These are phyloP conservation scores for Phytophthora nicotianae DNA, from an alignment of 352 stramenopile species.

Conservation along the genomic window DNA sequence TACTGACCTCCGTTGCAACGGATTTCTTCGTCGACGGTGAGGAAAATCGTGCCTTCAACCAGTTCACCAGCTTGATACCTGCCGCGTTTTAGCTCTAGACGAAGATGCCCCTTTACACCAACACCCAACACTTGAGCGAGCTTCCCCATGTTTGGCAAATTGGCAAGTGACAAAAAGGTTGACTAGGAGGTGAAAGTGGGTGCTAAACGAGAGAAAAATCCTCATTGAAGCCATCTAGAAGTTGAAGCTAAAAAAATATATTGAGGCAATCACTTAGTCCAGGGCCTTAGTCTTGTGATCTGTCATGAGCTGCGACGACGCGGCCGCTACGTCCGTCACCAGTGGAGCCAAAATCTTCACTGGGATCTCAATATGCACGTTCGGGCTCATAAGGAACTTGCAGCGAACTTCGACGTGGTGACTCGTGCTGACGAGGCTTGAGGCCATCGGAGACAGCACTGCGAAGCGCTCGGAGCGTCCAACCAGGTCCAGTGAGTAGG, in stretches of 20 bases:
- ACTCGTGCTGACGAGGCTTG: constrained; percentile 18
- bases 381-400: constrained; percentile 33
- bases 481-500: constrained; percentile 26
- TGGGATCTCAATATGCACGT: constrained; percentile 32
- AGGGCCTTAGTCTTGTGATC: constrained; percentile 20
- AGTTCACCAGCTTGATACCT: constrained; percentile 24
- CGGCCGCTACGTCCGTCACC: constrained; percentile 3
- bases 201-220: constrained; percentile 6
- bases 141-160: constrained; percentile 16
- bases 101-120: constrained; percentile 18
- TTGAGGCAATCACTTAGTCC: background rate
- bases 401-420: constrained; percentile 32
- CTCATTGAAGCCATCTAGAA: constrained; percentile 11
- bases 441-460: constrained; percentile 20
- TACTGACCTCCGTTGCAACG: constrained; percentile 16
- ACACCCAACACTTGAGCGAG: constrained; percentile 24
- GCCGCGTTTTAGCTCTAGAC: constrained; percentile 16
- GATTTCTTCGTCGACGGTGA: constrained; percentile 23
- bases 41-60: constrained; percentile 18
- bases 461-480: constrained; percentile 19
- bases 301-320: constrained; percentile 3
- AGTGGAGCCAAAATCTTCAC: constrained; percentile 26
- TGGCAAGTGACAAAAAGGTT: constrained; percentile 7
- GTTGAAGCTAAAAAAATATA: constrained; percentile 9
- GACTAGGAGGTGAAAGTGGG: background rate